Percentiles rank a stretch among this genome's conserved stretches.
These are phyloP conservation scores for Macrocybe gigantea DNA, from an alignment of 768 basidiomycete species.

Conservation along the genomic window DNA sequence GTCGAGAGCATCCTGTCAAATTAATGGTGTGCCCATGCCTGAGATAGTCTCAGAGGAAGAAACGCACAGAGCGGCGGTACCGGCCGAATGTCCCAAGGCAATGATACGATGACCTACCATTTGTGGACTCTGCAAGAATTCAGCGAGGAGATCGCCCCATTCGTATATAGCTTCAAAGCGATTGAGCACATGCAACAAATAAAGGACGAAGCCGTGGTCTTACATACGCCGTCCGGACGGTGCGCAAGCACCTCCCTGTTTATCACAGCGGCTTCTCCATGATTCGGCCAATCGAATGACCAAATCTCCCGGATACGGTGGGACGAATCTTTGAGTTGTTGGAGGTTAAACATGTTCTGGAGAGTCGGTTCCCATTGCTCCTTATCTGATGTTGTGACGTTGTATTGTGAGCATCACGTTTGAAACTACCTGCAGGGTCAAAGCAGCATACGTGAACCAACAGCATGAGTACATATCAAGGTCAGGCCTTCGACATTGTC, in stretches of 20 bases:
- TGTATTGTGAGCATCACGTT: not conserved
- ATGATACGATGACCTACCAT: constrained; percentile 31
- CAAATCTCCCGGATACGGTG: constrained; percentile 37
- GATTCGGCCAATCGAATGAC: constrained; percentile 46
- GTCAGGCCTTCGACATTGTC: constrained; percentile 31
- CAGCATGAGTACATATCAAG: constrained; percentile 41
- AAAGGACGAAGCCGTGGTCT: constrained; percentile 10
- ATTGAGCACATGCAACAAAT: not conserved
- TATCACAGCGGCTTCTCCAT: constrained; percentile 41
- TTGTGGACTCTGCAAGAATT: constrained; percentile 24
- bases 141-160: constrained; percentile 29
- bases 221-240: constrained; percentile 29
- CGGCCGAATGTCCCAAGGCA: constrained; percentile 38
- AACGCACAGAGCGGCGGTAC: constrained; percentile 32
- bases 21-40: not conserved
- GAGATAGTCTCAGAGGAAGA: not conserved
- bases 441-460: constrained; percentile 35
- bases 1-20: constrained; percentile 31
- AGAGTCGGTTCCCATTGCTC: constrained; percentile 51
- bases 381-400: constrained; percentile 31
- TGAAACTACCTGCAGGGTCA: not conserved
- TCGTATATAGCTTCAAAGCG: constrained; percentile 25
- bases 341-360: constrained; percentile 26
- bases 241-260: constrained; percentile 27
- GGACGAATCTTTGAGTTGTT: constrained; percentile 11